These are phyloP conservation scores for Zygotorulaspora sp. DNA, from an alignment of 805 yeast genomes.

Conservation along the genomic window DNA sequence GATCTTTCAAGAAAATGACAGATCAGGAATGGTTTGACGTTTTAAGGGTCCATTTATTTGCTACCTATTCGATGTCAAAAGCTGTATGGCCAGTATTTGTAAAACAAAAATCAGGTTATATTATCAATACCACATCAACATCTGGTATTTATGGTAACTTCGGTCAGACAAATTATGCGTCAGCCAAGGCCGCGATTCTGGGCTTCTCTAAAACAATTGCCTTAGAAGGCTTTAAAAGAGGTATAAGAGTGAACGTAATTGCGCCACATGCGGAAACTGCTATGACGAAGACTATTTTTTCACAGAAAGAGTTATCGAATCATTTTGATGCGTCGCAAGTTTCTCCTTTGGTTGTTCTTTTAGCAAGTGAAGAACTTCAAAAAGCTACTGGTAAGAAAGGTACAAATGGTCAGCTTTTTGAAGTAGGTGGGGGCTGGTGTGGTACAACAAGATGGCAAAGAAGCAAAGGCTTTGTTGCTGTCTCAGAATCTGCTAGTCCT, in stretches of 20 bases:
- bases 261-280: conserved; percentile 99
- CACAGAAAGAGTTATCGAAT: conserved; percentile 65
- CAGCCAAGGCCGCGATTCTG: conserved; percentile 86
- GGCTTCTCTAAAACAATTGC: conserved; percentile 86
- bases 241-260: conserved; percentile 72
- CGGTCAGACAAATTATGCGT: conserved; percentile 94
- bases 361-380: conserved; percentile 70
- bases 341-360: conserved; percentile 80
- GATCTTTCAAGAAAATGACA: conserved; percentile 78
- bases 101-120: conserved; percentile 73
- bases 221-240: conserved; percentile 77
- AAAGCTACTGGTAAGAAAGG: conserved; percentile 25
- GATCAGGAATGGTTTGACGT: conserved; percentile 81
- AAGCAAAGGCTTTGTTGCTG: conserved; percentile 74
- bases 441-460: conserved; percentile 95
- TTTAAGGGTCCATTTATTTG: conserved; percentile 73
- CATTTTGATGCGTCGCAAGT: conserved; percentile 83
- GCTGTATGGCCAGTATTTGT: conserved; percentile 90
- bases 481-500: conserved; percentile 43
- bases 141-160: conserved; percentile 97
- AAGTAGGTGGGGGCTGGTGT: conserved; percentile 95
- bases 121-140: conserved; percentile 87
- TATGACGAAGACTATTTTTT: conserved; percentile 87
- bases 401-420: conserved; percentile 76
- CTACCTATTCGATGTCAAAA: conserved; percentile 75